Evolutionary conservation across 2,329 filamentous ascomycete species (phyloP), one percentile per base, ranked within the genome.

Genomic region (Karstenula rhodostoma): DNA sequence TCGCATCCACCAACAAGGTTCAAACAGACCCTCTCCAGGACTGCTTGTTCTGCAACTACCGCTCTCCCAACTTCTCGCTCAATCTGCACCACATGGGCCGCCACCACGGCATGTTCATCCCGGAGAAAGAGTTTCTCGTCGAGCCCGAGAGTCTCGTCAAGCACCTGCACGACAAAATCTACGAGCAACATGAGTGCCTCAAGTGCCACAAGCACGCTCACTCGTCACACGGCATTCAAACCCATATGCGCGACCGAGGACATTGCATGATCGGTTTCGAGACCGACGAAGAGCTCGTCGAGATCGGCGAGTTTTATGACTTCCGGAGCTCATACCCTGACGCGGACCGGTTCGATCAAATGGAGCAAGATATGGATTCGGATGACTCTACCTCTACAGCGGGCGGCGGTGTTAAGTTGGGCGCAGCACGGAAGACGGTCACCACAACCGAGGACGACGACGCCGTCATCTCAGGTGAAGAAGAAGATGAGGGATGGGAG

Each of bases 241-340:
- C 94, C 0, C 95, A 99, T 77, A 99, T 99, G 95, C 89, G 93
- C 47, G 95, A 99, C 77, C 94, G 93, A 75, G 91, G 93, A 0
- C 95, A 99, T 79, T 98, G 94, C 85, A 97, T 94, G 86, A 96
- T 99, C 68, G 94, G 93, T 0, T 99, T 94, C 77, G 89, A 90
- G 54, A 90, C 89, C 0, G 92, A 97, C 74, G 90, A 91, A 37
- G 93, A 98, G 73, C 93, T 97, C 81, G 86, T 98, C 32, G 93
- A 96, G 58, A 92, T 99, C 72, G 95, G 95, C 58, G 92, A 98
- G 66, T 97, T 92, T 78, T 99, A 99, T 79, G 95, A 99, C 75
- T 99, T 99, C 85, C 87, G 92, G 66, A 92, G 91, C 79, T 97
- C 95, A 1, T 99, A 99, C 77, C 95, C 93, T 0, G 95, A 98